Conservation (phyloP, 2,329 filamentous ascomycete genomes). For the Cytospora mali region DNA sequence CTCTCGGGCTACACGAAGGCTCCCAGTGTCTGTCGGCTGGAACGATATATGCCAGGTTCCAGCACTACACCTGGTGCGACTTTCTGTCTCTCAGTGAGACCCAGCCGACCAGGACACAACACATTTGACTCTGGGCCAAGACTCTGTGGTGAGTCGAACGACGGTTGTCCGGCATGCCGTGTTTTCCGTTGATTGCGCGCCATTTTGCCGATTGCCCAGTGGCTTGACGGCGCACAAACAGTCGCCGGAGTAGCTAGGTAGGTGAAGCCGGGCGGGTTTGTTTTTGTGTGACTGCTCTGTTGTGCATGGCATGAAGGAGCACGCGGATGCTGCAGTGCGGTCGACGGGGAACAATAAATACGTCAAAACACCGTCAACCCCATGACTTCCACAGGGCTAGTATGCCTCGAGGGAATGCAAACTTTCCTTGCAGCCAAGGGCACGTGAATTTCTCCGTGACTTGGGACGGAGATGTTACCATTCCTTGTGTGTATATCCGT, state of each 20-base stretch:
- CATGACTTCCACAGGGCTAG: neutral
- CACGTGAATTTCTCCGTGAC: slow-evolving; percentile 4
- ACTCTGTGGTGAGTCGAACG: slow-evolving; percentile 4
- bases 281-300: slow-evolving; percentile 1
- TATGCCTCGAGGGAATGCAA: neutral
- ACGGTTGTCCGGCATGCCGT: slow-evolving; percentile 13
- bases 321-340: neutral
- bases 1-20: slow-evolving; percentile 8
- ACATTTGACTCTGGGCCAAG: slow-evolving; percentile 3
- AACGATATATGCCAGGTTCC: slow-evolving; percentile 2
- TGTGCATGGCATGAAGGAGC: neutral
- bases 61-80: slow-evolving; percentile 14
- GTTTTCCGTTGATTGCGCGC: slow-evolving; percentile 8
- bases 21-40: slow-evolving; percentile 12
- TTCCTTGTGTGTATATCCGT: neutral
- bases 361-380: neutral
- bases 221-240: slow-evolving; percentile 14
- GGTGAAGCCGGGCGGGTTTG: slow-evolving; percentile 8
- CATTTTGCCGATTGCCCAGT: slow-evolving; percentile 4
- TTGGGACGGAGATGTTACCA: neutral
- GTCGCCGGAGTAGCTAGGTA: neutral
- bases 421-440: neutral
- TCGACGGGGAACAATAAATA: neutral
- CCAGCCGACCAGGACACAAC: slow-evolving; percentile 3
- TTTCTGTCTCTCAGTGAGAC: slow-evolving; percentile 11